Base-by-base conservation (phyloP, 2,329 filamentous ascomycete genomes). In the Calonectria ilicicola region DNA sequence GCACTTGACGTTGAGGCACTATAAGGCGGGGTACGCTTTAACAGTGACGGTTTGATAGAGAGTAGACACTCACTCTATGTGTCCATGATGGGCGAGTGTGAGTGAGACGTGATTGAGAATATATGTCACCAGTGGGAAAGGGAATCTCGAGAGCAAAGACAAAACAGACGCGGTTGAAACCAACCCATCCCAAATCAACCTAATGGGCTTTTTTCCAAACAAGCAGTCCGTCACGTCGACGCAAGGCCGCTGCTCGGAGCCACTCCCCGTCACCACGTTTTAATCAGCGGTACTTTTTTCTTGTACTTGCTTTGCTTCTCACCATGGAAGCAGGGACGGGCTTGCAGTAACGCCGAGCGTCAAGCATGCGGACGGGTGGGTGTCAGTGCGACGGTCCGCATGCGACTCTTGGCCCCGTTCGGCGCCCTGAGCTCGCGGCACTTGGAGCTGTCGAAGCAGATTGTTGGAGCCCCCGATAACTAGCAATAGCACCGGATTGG, bases 351-450 rank as follows among this genome's bases (percentile, higher is more conserved):
- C 53, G 32, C 53, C 32, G 53, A 60, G 53, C 53, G 53, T 60
- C 56, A 42, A 51, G 47, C 46, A 46, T 23, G 32, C 32, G 44
- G 56, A 35, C 27, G 42, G 44, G 29, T 56, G 67, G 26, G 35
- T 32, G 38, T 67, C 63, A 65, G 65, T 64, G 38, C 40, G 68
- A 44, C 53, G 51, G 69, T 27, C 69, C 63, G 44, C 53, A 60
- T 66, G 63, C 53, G 38, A 63, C 69, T 67, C 56, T 64, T 51
- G 35, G 12, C 60, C 47, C 40, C 62, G 51, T 62, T 35, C 17
- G 35, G 51, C 49, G n/a, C 26, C 38, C 38, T 58, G 49, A 17
- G 49, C 23, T 46, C 32, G 49, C 32, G 38, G 35, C 26, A 44
- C 40, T 67, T 19, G 26, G 32, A 53, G 47, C 27, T 35, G 19